These are phyloP conservation scores for Dactylellina parvicollis DNA, from an alignment of 2,329 filamentous ascomycete genomes.

Conservation along the genomic window DNA sequence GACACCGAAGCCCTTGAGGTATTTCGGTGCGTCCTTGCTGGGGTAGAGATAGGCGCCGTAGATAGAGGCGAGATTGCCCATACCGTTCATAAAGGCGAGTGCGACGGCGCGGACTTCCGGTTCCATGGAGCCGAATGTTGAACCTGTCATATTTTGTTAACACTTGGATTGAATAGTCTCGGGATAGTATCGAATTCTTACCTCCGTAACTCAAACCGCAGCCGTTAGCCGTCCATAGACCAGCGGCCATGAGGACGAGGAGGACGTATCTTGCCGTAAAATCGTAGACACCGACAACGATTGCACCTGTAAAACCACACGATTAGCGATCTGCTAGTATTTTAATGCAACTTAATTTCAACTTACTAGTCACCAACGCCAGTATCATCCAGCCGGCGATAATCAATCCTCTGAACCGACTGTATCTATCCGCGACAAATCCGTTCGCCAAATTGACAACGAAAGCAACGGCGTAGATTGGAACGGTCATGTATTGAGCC, in stretches of 20 bases:
- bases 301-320: constrained; percentile 19
- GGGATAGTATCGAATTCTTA: too few relatives aligned
- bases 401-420: constrained; percentile 64
- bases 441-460: constrained; percentile 65
- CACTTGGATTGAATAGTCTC: not conserved
- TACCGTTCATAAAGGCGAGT: constrained; percentile 67
- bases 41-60: constrained; percentile 69
- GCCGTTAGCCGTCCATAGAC: constrained; percentile 67
- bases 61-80: constrained; percentile 68
- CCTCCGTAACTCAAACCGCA: constrained; percentile 65
- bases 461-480: constrained; percentile 68
- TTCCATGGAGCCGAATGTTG: constrained; percentile 66
- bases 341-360: not conserved
- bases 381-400: constrained; percentile 65
- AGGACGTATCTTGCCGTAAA: constrained; percentile 68
- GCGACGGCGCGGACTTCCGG: constrained; percentile 67
- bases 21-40: constrained; percentile 64
- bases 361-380: constrained; percentile 57
- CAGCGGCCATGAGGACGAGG: constrained; percentile 68
- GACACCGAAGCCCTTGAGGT: constrained; percentile 63
- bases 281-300: constrained; percentile 65
- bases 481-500: constrained; percentile 61
- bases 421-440: constrained; percentile 65
- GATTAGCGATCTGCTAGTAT: not conserved
- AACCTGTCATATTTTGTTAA: constrained; percentile 55